Evolutionary conservation across 306 rosid species (phyloP).

Genomic region (Quercus variabilis): DNA sequence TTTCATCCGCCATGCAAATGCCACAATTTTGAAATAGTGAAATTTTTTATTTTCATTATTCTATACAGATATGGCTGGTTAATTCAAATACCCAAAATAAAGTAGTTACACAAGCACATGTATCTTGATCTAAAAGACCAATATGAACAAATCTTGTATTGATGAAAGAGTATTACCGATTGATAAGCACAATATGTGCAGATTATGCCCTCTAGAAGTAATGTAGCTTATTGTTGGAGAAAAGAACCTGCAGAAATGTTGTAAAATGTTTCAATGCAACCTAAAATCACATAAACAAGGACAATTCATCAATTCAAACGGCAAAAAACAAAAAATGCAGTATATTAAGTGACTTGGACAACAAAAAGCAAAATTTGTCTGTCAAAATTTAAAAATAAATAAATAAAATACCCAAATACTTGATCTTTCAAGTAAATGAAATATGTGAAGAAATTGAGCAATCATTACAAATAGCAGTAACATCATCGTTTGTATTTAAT

Average conservation of each 20-base stretch:
- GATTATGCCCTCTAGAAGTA: conserved; percentile 61
- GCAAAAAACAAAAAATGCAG: background rate
- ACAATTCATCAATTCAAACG: background rate
- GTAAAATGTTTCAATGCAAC: conserved; percentile 13
- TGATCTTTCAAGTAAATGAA: background rate
- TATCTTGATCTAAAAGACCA: background rate
- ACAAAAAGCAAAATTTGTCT: background rate
- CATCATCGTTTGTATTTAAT: background rate
- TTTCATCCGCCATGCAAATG: background rate
- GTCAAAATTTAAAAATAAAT: no score
- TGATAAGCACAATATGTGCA: conserved; percentile 80
- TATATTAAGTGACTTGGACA: background rate
- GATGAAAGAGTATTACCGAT: conserved; percentile 50
- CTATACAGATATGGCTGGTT: background rate
- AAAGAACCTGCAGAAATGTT: conserved; percentile 71
- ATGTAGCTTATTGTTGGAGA: conserved; percentile 80
- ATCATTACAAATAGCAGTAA: background rate
- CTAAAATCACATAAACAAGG: conserved; percentile 13
- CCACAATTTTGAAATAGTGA: background rate
- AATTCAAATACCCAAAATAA: background rate
- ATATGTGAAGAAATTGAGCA: background rate
- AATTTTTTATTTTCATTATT: background rate
- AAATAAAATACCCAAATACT: background rate
- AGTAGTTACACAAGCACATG: background rate
- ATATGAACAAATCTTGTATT: conserved; percentile 6